Evolutionary conservation across 345 rosid genomes (phyloP).

Genomic region (Lepidium africanum): DNA sequence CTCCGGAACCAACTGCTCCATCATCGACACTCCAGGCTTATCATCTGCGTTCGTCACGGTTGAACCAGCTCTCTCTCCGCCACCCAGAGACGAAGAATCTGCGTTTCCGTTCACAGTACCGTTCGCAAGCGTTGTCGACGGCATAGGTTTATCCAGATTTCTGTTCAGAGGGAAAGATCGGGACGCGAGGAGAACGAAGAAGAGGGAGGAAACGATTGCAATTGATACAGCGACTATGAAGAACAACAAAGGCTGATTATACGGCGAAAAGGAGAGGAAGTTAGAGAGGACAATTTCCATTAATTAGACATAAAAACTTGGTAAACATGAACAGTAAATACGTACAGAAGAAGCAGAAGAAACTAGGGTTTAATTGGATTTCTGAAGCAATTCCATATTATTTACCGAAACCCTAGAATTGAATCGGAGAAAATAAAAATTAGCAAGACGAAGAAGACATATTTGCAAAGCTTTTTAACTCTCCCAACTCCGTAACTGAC

Average conservation of each 20-base stretch:
- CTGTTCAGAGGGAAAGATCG: conserved; percentile 30
- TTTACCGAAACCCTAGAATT: conserved; percentile 24
- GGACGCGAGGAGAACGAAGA: conserved; percentile 32
- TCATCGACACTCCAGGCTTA: conserved; percentile 83
- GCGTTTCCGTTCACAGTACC: conserved; percentile 27
- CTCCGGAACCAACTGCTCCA: conserved; percentile 99
- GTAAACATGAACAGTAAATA: conserved; percentile 28
- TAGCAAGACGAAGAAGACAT: conserved; percentile 3
- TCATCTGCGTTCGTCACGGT: conserved; percentile 32
- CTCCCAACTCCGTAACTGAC: conserved; percentile 22
- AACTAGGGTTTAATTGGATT: conserved; percentile 1
- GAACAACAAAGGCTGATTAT: conserved; percentile 17
- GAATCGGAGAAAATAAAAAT: not conserved
- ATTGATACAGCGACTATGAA: conserved; percentile 43
- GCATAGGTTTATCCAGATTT: conserved; percentile 24
- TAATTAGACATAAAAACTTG: conserved; percentile 52
- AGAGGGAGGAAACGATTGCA: conserved; percentile 37
- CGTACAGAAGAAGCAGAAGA: conserved; percentile 26
- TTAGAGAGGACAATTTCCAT: conserved; percentile 46
- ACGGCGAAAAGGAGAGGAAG: conserved; percentile 28
- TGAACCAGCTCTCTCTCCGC: conserved; percentile 19
- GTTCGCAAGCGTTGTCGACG: conserved; percentile 20
- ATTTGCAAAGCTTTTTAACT: not conserved
- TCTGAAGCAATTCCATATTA: not conserved
- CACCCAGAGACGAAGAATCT: conserved; percentile 5